Percentiles rank a stretch among this genome's conserved stretches.
Evolutionary conservation across 192 early-diverging fungal species (phyloP).

Genomic region (Linnemannia zychae): DNA sequence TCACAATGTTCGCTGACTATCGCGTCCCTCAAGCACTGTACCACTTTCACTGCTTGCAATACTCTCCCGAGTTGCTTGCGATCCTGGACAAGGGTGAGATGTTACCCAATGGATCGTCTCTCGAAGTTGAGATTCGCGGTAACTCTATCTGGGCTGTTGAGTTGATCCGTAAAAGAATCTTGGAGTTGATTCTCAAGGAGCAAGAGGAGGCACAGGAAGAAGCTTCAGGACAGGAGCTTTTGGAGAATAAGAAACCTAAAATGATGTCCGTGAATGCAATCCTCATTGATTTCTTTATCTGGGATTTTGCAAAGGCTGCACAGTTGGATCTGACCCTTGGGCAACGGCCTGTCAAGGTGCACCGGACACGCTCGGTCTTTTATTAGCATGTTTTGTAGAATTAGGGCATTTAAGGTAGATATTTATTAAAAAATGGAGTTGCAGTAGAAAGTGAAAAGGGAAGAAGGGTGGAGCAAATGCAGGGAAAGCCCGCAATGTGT

Average conservation of each 20-base stretch:
- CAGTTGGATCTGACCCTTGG: constrained; percentile 64
- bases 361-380: constrained; percentile 48
- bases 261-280: constrained; percentile 75
- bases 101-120: constrained; percentile 69
- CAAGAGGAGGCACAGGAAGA: constrained; percentile 41
- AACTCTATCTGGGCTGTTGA: constrained; percentile 87
- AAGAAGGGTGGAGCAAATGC: neutral
- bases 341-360: constrained; percentile 49
- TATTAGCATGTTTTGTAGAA: constrained; percentile 14
- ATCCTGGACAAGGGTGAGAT: constrained; percentile 57
- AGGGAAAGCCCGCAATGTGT: neutral
- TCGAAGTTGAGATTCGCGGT: constrained; percentile 85
- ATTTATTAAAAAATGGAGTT: neutral
- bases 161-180: constrained; percentile 62
- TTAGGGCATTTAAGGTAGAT: neutral
- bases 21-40: constrained; percentile 81
- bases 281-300: constrained; percentile 89
- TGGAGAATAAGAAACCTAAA: constrained; percentile 12
- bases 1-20: constrained; percentile 96
- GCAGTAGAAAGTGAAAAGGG: neutral
- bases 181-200: constrained; percentile 37
- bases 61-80: constrained; percentile 69
- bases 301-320: constrained; percentile 85
- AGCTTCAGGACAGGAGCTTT: neutral
- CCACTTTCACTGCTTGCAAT: constrained; percentile 76